phyloP scores from a whole-genome alignment of 2,329 filamentous ascomycete species.

The Penicillium brevicompactum region DNA sequence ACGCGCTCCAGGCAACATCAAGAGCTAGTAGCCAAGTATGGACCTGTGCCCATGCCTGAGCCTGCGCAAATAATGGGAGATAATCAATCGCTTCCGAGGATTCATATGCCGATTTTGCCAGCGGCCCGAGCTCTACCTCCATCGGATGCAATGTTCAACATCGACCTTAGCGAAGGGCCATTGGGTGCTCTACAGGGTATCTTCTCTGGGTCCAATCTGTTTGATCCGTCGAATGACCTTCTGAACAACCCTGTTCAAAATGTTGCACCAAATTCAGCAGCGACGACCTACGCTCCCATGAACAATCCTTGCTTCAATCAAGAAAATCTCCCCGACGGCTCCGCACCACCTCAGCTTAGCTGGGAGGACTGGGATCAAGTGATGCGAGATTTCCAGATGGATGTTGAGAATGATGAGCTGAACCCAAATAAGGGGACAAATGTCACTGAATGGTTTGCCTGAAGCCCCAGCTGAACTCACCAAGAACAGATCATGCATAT shows the following conservation, averaged over 20 bases:
- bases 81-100: slow-evolving; percentile 22
- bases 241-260: slow-evolving; percentile 15
- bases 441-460: slow-evolving; percentile 34
- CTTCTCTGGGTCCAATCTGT: slow-evolving; percentile 31
- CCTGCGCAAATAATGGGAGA: slow-evolving; percentile 5
- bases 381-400: slow-evolving; percentile 43
- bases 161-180: slow-evolving; percentile 31
- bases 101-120: slow-evolving; percentile 18
- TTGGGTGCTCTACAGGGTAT: slow-evolving; percentile 27
- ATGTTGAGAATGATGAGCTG: slow-evolving; percentile 31
- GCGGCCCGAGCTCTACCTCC: not conserved
- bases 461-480: not conserved
- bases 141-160: slow-evolving; percentile 14
- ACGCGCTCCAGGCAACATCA: slow-evolving; percentile 54
- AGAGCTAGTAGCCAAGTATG: slow-evolving; percentile 27
- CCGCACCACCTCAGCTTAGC: slow-evolving; percentile 22
- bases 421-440: slow-evolving; percentile 20
- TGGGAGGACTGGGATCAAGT: slow-evolving; percentile 43
- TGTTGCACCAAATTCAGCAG: slow-evolving; percentile 8
- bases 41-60: slow-evolving; percentile 9
- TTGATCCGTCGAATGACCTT: slow-evolving; percentile 18
- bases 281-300: slow-evolving; percentile 13
- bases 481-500: too few relatives aligned
- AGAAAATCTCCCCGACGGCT: slow-evolving; percentile 8
- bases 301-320: slow-evolving; percentile 18